Evolutionary conservation across 139 green algal genomes (phyloP).

Genomic region (Chlamydomonas sp.): DNA sequence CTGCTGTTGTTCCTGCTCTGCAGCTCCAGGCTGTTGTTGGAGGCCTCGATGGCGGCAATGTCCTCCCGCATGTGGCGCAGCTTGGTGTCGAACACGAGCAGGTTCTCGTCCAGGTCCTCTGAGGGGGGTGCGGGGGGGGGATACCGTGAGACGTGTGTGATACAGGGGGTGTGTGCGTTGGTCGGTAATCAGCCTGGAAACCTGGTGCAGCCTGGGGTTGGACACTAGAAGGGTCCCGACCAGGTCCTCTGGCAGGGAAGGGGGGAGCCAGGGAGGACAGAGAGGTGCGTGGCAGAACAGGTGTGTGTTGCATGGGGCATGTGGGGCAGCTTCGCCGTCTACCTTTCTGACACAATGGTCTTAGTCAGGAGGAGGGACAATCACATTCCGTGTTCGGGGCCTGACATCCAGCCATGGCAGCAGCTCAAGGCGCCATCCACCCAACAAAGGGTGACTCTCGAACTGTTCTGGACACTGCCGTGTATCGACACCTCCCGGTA

Average conservation of each 20-base stretch:
- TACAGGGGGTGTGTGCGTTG: too few relatives aligned
- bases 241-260: background rate
- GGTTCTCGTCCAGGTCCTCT: constrained; percentile 64
- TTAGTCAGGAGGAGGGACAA: too few relatives aligned
- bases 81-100: constrained; percentile 74
- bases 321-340: too few relatives aligned
- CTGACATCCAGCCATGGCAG: too few relatives aligned
- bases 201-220: too few relatives aligned
- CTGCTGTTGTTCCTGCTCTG: constrained; percentile 55
- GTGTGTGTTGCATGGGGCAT: background rate
- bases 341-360: too few relatives aligned
- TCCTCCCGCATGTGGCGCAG: constrained; percentile 71
- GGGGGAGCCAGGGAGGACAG: background rate
- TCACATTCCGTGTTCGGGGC: too few relatives aligned
- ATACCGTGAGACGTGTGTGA: background rate
- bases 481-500: background rate
- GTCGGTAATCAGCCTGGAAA: background rate
- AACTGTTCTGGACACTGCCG: background rate
- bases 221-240: too few relatives aligned
- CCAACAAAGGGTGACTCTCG: background rate
- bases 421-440: background rate
- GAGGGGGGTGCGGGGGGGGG: background rate
- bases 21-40: constrained; percentile 66
- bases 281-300: background rate
- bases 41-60: constrained; percentile 70